These are phyloP conservation scores for Skeletonema costatum DNA, from an alignment of 108 stramenopile species.

Conservation along the genomic window DNA sequence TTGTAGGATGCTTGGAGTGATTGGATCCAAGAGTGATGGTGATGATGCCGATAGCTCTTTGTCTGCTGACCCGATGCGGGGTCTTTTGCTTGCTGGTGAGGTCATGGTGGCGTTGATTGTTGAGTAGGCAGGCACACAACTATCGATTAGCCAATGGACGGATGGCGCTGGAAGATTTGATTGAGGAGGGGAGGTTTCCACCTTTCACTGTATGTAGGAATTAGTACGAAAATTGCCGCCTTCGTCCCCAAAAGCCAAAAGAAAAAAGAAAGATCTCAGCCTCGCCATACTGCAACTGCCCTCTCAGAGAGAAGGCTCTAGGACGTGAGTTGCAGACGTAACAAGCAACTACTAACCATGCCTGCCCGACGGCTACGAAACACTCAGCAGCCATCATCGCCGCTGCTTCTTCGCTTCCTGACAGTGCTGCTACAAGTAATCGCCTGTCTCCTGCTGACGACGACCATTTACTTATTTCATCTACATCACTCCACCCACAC, in stretches of 20 bases:
- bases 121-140: too few species aligned
- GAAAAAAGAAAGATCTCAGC: too few species aligned
- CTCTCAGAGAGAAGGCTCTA: too few species aligned
- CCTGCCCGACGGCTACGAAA: not conserved
- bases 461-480: not conserved
- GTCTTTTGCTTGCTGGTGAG: not conserved
- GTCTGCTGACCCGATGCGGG: not conserved
- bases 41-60: not conserved
- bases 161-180: too few species aligned
- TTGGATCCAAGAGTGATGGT: slow-evolving; percentile 29
- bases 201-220: too few species aligned
- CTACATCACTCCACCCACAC: not conserved
- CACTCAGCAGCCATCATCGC: not conserved
- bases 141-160: too few species aligned
- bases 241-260: too few species aligned
- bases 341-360: not conserved
- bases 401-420: not conserved
- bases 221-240: too few species aligned
- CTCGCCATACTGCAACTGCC: too few species aligned
- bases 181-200: too few species aligned
- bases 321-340: too few species aligned
- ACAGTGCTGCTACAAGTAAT: not conserved
- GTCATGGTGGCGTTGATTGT: not conserved
- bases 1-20: slow-evolving; percentile 29
- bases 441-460: not conserved